Evolutionary conservation across 805 yeast species (phyloP).

Genomic region (Torulaspora delbrueckii): DNA sequence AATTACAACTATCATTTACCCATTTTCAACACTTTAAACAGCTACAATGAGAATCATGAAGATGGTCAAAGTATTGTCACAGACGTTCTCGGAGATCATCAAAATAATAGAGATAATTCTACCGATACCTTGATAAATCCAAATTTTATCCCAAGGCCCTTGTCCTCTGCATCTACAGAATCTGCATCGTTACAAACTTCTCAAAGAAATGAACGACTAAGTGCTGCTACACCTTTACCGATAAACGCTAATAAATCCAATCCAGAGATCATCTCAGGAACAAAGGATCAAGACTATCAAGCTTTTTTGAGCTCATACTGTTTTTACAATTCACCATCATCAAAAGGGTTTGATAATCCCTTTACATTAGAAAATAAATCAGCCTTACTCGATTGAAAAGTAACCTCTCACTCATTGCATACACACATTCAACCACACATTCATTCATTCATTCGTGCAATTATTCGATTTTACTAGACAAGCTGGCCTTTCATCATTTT

Average conservation of each 20-base stretch:
- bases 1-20: slow-evolving; percentile 10
- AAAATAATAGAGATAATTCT: slow-evolving; percentile 11
- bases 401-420: background rate
- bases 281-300: slow-evolving; percentile 25
- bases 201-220: background rate
- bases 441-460: background rate
- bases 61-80: slow-evolving; percentile 22
- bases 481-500: slow-evolving; percentile 6
- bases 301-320: slow-evolving; percentile 28
- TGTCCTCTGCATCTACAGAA: slow-evolving; percentile 8
- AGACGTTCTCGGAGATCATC: slow-evolving; percentile 18
- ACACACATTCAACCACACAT: background rate
- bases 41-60: slow-evolving; percentile 12
- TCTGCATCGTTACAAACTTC: slow-evolving; percentile 2
- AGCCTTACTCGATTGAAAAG: background rate
- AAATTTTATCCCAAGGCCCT: slow-evolving; percentile 7
- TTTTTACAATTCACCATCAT: slow-evolving; percentile 20
- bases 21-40: slow-evolving; percentile 1
- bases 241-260: background rate
- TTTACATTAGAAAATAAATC: background rate
- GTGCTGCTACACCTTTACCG: background rate
- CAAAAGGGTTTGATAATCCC: background rate
- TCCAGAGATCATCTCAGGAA: background rate
- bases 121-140: slow-evolving; percentile 21
- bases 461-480: background rate